Evolutionary conservation across 495 filamentous ascomycete species (phyloP).

Genomic region (Parmelia sp.): DNA sequence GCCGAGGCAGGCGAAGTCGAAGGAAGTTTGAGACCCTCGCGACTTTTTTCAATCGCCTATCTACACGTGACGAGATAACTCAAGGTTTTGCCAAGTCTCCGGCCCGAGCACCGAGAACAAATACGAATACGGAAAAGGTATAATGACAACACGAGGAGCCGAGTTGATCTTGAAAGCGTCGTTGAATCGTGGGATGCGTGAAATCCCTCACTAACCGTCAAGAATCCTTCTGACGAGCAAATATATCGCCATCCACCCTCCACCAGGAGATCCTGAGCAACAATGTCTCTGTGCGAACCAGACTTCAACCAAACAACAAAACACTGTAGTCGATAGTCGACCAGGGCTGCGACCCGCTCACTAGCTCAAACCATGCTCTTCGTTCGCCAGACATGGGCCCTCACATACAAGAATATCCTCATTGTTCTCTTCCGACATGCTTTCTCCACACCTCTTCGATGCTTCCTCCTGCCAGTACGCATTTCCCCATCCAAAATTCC

Average conservation of each 20-base stretch:
- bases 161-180: too few species aligned
- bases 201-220: neutral
- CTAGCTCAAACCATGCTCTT: slow-evolving; percentile 42
- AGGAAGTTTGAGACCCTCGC: too few species aligned
- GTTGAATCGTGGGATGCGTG: too few species aligned
- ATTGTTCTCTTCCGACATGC: slow-evolving; percentile 60
- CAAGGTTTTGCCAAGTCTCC: too few species aligned
- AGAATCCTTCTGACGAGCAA: too few species aligned
- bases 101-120: neutral
- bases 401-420: slow-evolving; percentile 66
- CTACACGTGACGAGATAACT: too few species aligned
- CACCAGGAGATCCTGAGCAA: too few species aligned
- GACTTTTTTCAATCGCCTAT: too few species aligned
- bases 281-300: neutral
- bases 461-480: slow-evolving; percentile 55
- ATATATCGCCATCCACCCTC: too few species aligned
- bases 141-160: too few species aligned
- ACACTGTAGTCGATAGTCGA: too few species aligned
- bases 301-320: neutral
- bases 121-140: neutral
- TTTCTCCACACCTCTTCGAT: slow-evolving; percentile 57
- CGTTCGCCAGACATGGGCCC: slow-evolving; percentile 62
- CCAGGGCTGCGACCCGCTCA: neutral
- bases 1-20: too few species aligned
- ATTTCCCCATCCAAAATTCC: neutral